Evolutionary conservation across 257 asterid species (phyloP).

Genomic region (Solanum okadae): DNA sequence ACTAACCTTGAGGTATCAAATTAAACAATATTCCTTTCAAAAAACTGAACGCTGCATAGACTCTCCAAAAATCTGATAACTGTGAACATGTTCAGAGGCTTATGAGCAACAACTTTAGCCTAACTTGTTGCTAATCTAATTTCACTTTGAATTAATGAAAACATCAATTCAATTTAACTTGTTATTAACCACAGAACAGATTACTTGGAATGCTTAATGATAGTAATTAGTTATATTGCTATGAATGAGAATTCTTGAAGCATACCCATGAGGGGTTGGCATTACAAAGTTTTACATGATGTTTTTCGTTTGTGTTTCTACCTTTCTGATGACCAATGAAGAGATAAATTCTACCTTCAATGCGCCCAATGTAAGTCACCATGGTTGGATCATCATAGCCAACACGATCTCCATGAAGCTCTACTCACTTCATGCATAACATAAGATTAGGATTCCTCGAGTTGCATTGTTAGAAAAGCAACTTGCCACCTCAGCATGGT

Average conservation of each 20-base stretch:
- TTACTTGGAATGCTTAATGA: neutral
- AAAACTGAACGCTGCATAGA: neutral
- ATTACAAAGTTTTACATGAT: conserved; percentile 78
- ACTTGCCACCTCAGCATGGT: neutral
- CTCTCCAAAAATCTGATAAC: neutral
- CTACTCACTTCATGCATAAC: conserved; percentile 50
- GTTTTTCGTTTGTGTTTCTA: conserved; percentile 68
- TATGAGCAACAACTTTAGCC: neutral
- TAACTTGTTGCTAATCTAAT: neutral
- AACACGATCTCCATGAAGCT: conserved; percentile 83
- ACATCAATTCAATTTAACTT: neutral
- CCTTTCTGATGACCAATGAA: conserved; percentile 93
- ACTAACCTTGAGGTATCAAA: neutral
- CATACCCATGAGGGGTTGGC: conserved; percentile 96
- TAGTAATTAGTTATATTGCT: neutral
- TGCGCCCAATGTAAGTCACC: conserved; percentile 74
- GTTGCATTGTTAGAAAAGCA: neutral
- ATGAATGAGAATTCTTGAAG: neutral
- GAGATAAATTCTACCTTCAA: conserved; percentile 68
- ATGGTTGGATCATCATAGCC: conserved; percentile 90
- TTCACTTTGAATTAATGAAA: neutral
- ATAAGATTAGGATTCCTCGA: neutral
- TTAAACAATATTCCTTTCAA: neutral
- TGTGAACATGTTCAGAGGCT: neutral
- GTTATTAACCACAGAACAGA: neutral